Conservation (phyloP, 148 eudicot species). For the Heliosperma pusillum region DNA sequence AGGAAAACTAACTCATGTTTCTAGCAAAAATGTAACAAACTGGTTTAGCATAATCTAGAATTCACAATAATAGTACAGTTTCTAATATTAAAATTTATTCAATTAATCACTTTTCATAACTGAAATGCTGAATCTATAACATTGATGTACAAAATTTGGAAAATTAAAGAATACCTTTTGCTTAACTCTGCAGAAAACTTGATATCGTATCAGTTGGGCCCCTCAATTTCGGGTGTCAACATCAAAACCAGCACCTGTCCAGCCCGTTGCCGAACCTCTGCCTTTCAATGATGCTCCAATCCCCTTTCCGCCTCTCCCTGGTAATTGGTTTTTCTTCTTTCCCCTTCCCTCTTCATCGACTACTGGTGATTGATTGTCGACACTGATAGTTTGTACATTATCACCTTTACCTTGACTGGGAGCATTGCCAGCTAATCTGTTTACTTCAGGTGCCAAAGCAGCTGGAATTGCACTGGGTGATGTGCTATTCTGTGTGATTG, state of each 20-base stretch:
- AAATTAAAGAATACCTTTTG: constrained; percentile 14
- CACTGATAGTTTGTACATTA: constrained; percentile 24
- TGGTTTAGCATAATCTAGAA: not conserved
- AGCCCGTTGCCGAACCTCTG: constrained; percentile 62
- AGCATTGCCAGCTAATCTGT: constrained; percentile 7
- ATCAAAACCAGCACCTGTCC: constrained; percentile 97
- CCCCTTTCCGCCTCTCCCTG: constrained; percentile 70
- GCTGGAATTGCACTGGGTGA: constrained; percentile 31
- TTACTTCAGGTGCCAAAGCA: constrained; percentile 31
- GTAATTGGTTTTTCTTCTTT: constrained; percentile 58
- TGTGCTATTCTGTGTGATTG: constrained; percentile 25
- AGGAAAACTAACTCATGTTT: not conserved
- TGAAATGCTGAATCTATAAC: constrained; percentile 12
- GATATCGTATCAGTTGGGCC: not conserved
- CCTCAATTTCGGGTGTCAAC: constrained; percentile 60
- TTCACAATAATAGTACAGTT: not conserved
- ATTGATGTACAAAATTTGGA: constrained; percentile 11
- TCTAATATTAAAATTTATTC: constrained; percentile 3
- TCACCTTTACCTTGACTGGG: constrained; percentile 35
- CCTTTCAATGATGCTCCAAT: constrained; percentile 75
- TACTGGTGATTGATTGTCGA: constrained; percentile 36
- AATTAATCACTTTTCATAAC: constrained; percentile 24
- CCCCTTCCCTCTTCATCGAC: constrained; percentile 61
- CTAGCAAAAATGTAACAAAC: not conserved
- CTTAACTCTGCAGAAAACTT: not conserved